Percentiles rank a stretch among this genome's conserved stretches.
Conservation (phyloP, 768 basidiomycete genomes). For the Leccinum boreale region DNA sequence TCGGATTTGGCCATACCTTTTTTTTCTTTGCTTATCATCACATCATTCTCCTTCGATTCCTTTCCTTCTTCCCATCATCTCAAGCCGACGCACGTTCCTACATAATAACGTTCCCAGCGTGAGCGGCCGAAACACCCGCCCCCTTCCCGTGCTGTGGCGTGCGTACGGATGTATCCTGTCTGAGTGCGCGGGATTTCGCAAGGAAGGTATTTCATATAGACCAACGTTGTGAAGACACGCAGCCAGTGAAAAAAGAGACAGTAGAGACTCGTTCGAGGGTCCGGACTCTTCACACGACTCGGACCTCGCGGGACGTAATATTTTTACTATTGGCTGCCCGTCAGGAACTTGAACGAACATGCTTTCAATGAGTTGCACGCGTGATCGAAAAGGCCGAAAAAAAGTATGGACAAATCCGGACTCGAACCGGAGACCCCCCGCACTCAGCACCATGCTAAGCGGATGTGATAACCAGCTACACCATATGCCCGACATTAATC, state of each 20-base stretch:
- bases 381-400: not conserved
- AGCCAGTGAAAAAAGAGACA: not conserved
- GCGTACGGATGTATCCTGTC: not conserved
- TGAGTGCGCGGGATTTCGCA: not conserved
- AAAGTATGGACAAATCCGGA: constrained; percentile 38
- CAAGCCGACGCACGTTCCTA: not conserved
- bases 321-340: not conserved
- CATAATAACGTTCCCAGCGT: not conserved
- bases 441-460: constrained; percentile 35
- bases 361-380: not conserved
- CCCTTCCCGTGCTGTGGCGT: not conserved
- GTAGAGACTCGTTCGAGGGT: not conserved
- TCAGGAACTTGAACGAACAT: not conserved
- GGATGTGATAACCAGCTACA: constrained; percentile 41
- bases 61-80: not conserved
- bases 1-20: constrained; percentile 38
- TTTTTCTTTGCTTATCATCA: not conserved
- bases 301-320: not conserved
- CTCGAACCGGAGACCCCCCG: constrained; percentile 41
- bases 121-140: not conserved
- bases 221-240: not conserved
- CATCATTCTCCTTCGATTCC: not conserved
- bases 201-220: not conserved
- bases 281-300: not conserved
- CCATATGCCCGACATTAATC: constrained; percentile 29